Conservation (phyloP, 345 rosid species). For the Noccaea bulbosa region DNA sequence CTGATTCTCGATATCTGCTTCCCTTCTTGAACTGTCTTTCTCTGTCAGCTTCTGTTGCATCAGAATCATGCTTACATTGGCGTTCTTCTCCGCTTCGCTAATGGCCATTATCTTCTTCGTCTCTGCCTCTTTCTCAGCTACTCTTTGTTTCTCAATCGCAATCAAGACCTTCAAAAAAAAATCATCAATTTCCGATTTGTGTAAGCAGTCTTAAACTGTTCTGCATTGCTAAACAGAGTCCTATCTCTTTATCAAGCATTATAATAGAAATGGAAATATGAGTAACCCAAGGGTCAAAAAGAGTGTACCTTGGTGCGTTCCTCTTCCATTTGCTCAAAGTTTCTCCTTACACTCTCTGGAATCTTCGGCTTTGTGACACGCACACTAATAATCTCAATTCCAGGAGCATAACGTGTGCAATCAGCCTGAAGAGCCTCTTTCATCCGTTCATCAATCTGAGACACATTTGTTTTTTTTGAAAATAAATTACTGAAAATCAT, state of each 20-base stretch:
- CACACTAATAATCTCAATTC: constrained; percentile 87
- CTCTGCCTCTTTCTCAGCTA: constrained; percentile 92
- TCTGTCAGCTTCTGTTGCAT: constrained; percentile 91
- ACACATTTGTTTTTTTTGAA: constrained; percentile 28
- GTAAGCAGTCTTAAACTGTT: constrained; percentile 3
- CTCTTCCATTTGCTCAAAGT: constrained; percentile 93
- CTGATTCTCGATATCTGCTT: constrained; percentile 82
- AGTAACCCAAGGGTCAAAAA: not conserved
- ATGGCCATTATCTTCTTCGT: constrained; percentile 83
- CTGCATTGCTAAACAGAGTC: not conserved
- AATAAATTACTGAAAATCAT: not conserved
- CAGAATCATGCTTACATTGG: constrained; percentile 78
- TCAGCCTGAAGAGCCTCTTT: constrained; percentile 91
- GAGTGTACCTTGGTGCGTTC: constrained; percentile 81
- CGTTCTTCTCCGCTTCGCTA: constrained; percentile 90
- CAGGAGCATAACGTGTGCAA: constrained; percentile 92
- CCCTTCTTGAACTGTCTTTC: constrained; percentile 76
- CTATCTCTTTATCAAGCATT: not conserved
- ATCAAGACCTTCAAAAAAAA: constrained; percentile 68
- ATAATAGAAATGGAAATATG: not conserved
- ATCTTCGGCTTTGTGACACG: constrained; percentile 92
- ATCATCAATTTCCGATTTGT: not conserved
- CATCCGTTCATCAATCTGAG: constrained; percentile 94
- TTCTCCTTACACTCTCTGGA: constrained; percentile 75
- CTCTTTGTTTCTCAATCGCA: constrained; percentile 80